These are phyloP conservation scores for Pestalotiopsis sp. DNA, from an alignment of 2,329 filamentous ascomycete genomes.

Conservation along the genomic window DNA sequence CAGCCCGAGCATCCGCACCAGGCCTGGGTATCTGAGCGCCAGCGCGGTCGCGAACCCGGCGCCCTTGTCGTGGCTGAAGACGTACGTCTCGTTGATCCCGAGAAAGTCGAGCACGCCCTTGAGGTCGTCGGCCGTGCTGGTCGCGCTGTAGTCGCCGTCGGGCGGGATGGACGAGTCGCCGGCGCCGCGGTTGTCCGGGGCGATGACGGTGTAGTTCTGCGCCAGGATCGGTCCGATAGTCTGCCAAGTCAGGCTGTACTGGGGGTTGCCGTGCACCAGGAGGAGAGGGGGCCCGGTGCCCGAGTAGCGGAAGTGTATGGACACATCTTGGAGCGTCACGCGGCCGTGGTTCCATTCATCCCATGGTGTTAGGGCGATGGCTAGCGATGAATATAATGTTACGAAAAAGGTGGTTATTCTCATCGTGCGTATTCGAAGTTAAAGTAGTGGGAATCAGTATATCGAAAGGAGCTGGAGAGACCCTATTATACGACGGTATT, in stretches of 20 bases:
- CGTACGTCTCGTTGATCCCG: conserved; percentile 41
- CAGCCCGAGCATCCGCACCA: conserved; percentile 37
- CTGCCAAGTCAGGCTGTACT: conserved; percentile 42
- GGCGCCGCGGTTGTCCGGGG: conserved; percentile 42
- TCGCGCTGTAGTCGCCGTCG: conserved; percentile 41
- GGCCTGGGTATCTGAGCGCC: conserved; percentile 35
- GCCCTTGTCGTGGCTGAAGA: conserved; percentile 49
- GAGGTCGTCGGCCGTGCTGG: conserved; percentile 40
- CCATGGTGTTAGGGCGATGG: conserved; percentile 23
- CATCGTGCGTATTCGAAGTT: too few species aligned
- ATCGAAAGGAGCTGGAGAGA: too few species aligned
- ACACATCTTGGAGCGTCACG: conserved; percentile 38
- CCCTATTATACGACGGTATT: too few species aligned
- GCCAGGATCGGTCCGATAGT: conserved; percentile 42
- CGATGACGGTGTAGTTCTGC: conserved; percentile 45
- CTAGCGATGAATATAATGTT: not conserved
- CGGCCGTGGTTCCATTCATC: conserved; percentile 39
- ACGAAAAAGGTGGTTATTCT: not conserved
- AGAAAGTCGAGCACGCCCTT: conserved; percentile 44
- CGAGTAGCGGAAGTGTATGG: conserved; percentile 44
- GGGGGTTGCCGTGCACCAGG: conserved; percentile 44
- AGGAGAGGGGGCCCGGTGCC: conserved; percentile 41
- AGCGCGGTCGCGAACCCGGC: conserved; percentile 43
- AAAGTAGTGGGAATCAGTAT: too few species aligned
- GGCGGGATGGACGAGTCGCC: conserved; percentile 42